Evolutionary conservation across 345 rosid species (phyloP).

Genomic region (Hibiscus mutabilis): DNA sequence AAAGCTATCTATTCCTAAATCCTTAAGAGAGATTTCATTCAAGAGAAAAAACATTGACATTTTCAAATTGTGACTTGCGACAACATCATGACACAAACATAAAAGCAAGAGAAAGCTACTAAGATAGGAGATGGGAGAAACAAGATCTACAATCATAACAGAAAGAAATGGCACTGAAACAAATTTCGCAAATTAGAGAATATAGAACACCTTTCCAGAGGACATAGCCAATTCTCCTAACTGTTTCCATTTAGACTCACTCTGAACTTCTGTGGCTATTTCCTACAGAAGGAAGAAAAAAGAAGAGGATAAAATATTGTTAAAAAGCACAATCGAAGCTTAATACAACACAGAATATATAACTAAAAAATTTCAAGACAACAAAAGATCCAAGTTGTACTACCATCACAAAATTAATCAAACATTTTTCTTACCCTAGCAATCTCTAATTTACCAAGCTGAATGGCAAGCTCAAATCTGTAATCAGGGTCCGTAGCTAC

Average conservation of each 20-base stretch:
- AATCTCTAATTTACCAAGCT: conserved; percentile 85
- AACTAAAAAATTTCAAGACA: neutral
- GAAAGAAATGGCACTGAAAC: neutral
- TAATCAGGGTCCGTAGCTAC: conserved; percentile 97
- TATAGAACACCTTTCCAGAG: conserved; percentile 63
- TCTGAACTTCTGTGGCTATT: conserved; percentile 72
- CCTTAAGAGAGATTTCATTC: neutral
- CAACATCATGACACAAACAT: neutral
- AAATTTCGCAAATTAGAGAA: conserved; percentile 1
- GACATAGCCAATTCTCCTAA: conserved; percentile 97
- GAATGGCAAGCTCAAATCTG: conserved; percentile 91
- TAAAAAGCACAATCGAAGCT: neutral
- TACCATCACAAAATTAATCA: neutral
- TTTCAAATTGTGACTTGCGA: neutral
- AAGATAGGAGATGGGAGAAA: neutral
- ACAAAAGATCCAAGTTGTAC: neutral
- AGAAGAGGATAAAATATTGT: neutral
- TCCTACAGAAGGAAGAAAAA: conserved; percentile 33
- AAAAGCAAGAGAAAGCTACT: neutral
- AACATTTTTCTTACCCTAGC: conserved; percentile 58
- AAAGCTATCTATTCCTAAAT: neutral
- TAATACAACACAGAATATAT: neutral
- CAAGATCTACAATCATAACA: neutral
- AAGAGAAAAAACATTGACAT: neutral
- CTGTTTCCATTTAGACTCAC: conserved; percentile 98